Conservation (phyloP, 108 stramenopile genomes). For the Seminavis robusta region DNA sequence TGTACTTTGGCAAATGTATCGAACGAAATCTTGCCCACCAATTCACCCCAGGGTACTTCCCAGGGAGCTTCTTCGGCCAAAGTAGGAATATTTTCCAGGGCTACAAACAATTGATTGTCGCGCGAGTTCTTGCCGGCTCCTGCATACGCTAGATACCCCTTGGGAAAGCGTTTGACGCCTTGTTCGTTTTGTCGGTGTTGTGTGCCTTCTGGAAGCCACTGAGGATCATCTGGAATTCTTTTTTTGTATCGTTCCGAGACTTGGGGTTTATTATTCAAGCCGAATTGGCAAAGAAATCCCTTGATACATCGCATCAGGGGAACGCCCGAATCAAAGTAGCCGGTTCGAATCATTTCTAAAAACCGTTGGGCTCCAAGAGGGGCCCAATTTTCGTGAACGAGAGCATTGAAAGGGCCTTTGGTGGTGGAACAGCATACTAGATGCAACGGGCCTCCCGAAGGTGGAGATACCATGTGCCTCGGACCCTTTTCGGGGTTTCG, state of each 20-base stretch:
- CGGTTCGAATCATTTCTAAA: constrained; percentile 62
- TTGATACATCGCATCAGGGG: constrained; percentile 81
- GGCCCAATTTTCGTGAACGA: constrained; percentile 78
- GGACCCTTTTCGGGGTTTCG: too few species aligned
- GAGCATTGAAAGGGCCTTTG: constrained; percentile 39
- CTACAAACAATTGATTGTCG: constrained; percentile 65
- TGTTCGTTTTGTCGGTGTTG: constrained; percentile 51
- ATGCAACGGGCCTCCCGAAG: too few species aligned
- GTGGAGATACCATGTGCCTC: too few species aligned
- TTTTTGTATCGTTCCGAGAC: too few species aligned
- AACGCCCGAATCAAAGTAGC: constrained; percentile 69
- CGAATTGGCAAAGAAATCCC: constrained; percentile 85
- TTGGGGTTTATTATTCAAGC: constrained; percentile 51
- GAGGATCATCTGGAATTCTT: constrained; percentile 61
- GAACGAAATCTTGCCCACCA: constrained; percentile 50
- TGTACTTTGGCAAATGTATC: constrained; percentile 46
- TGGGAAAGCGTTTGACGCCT: constrained; percentile 67
- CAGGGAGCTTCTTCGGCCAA: constrained; percentile 75
- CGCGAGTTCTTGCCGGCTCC: constrained; percentile 62
- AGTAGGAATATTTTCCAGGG: constrained; percentile 42
- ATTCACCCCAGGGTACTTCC: constrained; percentile 72
- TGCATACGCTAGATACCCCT: constrained; percentile 76
- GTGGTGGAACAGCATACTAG: constrained; percentile 60
- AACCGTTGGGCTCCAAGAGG: constrained; percentile 77
- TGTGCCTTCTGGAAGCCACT: constrained; percentile 79